A percentile compares a stretch with the other conserved stretches of the same genome.
These are phyloP conservation scores for Copromyces sp. DNA, from an alignment of 495 filamentous ascomycete species.

Conservation along the genomic window DNA sequence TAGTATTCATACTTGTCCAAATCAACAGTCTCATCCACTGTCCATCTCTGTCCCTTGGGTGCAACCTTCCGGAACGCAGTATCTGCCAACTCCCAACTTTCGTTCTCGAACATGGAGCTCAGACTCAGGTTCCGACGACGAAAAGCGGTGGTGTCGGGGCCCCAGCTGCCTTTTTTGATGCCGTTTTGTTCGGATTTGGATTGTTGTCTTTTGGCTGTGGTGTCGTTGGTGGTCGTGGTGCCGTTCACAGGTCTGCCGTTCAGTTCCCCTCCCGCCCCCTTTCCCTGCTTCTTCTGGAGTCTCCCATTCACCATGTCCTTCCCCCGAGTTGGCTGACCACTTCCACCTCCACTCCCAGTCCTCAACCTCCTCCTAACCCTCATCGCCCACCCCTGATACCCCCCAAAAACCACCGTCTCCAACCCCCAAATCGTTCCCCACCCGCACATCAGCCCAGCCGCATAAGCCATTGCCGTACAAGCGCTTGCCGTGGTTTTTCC, in stretches of 20 bases:
- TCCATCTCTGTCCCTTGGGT: conserved; percentile 23
- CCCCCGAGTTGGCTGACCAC: neutral
- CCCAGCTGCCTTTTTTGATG: neutral
- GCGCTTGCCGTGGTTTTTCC: conserved; percentile 36
- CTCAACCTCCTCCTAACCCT: conserved; percentile 34
- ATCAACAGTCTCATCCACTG: conserved; percentile 11
- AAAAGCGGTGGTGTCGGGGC: neutral
- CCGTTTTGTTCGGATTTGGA: neutral
- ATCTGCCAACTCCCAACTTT: neutral
- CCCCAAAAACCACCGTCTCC: conserved; percentile 51
- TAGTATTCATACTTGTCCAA: conserved; percentile 33
- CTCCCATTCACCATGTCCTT: conserved; percentile 28
- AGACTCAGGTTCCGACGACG: neutral
- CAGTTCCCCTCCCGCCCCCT: neutral
- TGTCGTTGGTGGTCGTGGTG: neutral
- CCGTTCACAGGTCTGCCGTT: neutral
- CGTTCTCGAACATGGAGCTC: neutral
- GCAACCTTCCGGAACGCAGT: neutral
- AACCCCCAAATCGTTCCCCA: conserved; percentile 60
- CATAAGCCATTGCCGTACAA: conserved; percentile 53
- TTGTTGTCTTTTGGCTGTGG: rapidly evolving
- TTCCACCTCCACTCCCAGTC: neutral
- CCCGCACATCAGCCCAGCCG: conserved; percentile 51
- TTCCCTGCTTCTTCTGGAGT: neutral
- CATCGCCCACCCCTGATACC: conserved; percentile 54